These are phyloP conservation scores for Drosera capensis DNA, from an alignment of 148 eudicot genomes.

Conservation along the genomic window DNA sequence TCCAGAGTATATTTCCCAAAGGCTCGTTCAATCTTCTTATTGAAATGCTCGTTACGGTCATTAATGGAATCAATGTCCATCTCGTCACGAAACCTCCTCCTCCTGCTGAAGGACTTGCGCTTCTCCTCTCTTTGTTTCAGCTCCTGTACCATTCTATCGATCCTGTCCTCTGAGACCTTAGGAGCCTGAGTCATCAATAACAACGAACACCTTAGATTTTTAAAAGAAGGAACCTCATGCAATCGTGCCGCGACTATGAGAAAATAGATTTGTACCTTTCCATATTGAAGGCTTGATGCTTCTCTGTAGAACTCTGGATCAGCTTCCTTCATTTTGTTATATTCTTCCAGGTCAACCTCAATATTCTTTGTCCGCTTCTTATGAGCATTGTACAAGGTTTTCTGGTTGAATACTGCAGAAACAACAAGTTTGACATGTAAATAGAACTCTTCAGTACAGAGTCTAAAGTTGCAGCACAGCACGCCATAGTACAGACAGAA, in stretches of 20 bases:
- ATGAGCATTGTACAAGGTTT: constrained; percentile 71
- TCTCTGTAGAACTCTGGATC: constrained; percentile 94
- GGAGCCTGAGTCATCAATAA: constrained; percentile 41
- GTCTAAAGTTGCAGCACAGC: no score
- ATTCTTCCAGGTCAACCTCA: constrained; percentile 57
- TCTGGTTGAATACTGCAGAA: constrained; percentile 76
- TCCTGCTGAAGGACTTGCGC: constrained; percentile 61
- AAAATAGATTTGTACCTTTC: no score
- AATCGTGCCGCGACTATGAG: not conserved
- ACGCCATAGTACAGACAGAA: no score
- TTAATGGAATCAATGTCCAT: constrained; percentile 92
- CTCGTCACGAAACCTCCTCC: constrained; percentile 80
- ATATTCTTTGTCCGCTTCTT: constrained; percentile 83
- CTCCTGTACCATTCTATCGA: constrained; percentile 83
- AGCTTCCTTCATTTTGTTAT: constrained; percentile 72
- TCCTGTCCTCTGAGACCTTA: constrained; percentile 49
- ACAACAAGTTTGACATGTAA: not conserved
- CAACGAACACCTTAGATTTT: no score
- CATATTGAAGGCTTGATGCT: constrained; percentile 97
- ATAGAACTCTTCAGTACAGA: no score
- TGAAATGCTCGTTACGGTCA: constrained; percentile 97
- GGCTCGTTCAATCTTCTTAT: constrained; percentile 95
- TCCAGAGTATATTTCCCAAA: constrained; percentile 90
- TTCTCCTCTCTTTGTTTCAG: constrained; percentile 85
- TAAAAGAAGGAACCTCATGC: not conserved